Conservation (phyloP, 176 grass and related monocot genomes). For the Triticum monococcum region DNA sequence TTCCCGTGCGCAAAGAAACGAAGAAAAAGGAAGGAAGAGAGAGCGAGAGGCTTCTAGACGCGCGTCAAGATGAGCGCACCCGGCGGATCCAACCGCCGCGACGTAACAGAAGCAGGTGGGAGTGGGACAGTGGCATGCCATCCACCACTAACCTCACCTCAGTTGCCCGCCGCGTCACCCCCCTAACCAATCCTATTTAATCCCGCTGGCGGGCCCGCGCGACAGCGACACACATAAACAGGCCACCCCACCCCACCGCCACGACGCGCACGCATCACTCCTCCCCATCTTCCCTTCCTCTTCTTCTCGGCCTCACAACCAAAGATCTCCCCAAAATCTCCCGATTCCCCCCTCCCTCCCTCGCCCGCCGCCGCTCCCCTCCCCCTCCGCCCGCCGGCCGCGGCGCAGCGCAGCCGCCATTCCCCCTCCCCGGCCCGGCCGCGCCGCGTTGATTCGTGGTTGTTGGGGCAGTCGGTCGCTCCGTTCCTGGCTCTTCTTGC, state of each 20-base stretch:
- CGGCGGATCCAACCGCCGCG: background rate
- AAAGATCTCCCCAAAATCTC: background rate
- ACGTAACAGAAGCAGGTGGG: background rate
- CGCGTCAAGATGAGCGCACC: background rate
- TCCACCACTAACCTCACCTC: background rate
- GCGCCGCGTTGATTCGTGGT: background rate
- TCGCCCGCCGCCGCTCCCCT: background rate
- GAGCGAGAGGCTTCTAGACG: background rate
- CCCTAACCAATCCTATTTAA: background rate
- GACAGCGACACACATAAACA: constrained; percentile 1
- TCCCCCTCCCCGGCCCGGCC: background rate
- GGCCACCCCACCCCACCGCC: background rate
- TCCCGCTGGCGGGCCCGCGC: background rate
- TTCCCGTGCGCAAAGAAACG: no score
- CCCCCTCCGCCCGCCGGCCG: no score
- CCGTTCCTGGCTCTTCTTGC: constrained; percentile 6
- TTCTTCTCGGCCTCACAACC: background rate
- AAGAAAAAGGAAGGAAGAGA: no score
- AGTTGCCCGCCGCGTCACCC: background rate
- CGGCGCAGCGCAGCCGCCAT: background rate
- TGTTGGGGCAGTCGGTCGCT: background rate
- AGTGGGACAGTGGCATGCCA: background rate
- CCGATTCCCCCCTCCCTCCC: background rate
- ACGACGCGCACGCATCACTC: background rate
- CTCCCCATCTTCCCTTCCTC: background rate